phyloP scores from a whole-genome alignment of 495 filamentous ascomycete species.

The Penicillium coprophilum region DNA sequence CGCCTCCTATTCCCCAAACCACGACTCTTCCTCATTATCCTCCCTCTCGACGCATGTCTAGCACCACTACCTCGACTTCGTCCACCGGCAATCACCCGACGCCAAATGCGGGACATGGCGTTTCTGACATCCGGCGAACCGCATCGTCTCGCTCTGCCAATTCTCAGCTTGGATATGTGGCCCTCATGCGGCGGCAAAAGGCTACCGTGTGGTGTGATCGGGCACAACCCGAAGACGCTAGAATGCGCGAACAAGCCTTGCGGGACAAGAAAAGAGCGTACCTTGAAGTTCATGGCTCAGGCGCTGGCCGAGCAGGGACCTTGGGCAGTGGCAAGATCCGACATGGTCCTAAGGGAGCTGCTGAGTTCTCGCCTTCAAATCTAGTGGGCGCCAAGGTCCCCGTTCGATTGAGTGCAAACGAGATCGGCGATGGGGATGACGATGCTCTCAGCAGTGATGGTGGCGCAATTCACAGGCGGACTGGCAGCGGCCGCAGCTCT shows the following conservation, averaged over 20 bases:
- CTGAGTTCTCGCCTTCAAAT: constrained; percentile 71
- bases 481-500: constrained; percentile 77
- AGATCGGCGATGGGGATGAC: constrained; percentile 86
- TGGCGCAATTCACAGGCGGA: constrained; percentile 64
- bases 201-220: constrained; percentile 99
- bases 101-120: constrained; percentile 43
- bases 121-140: constrained; percentile 69
- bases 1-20: constrained; percentile 24
- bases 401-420: constrained; percentile 86
- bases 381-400: constrained; percentile 79
- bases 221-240: constrained; percentile 86
- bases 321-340: constrained; percentile 74
- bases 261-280: constrained; percentile 81
- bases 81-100: constrained; percentile 48
- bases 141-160: constrained; percentile 61
- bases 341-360: constrained; percentile 69
- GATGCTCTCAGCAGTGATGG: constrained; percentile 54
- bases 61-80: constrained; percentile 68
- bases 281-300: constrained; percentile 69
- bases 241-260: constrained; percentile 73
- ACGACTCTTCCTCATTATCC: constrained; percentile 33
- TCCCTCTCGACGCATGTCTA: constrained; percentile 66
- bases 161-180: constrained; percentile 78
- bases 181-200: constrained; percentile 91
- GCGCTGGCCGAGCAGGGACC: constrained; percentile 53